Evolutionary conservation across 768 basidiomycete species (phyloP).

Genomic region (Tylopilus plumbeoviolaceoides): DNA sequence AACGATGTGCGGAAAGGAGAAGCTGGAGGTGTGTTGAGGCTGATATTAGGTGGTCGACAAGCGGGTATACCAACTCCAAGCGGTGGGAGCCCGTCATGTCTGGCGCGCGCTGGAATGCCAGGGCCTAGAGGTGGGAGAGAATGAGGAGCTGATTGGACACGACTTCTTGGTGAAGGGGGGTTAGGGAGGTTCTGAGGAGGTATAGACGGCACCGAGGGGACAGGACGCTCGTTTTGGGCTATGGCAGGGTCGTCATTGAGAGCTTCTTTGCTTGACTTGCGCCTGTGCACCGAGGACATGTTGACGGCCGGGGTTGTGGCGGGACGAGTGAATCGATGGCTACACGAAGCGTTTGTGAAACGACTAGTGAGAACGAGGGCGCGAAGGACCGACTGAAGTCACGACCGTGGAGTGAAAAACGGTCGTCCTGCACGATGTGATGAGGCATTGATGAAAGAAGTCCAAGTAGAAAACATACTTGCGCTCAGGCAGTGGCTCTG

Average conservation of each 20-base stretch:
- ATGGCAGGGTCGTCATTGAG: conserved; percentile 25
- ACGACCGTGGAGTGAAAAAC: background rate
- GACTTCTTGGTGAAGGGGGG: conserved; percentile 22
- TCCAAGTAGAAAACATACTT: background rate
- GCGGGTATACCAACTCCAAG: conserved; percentile 25
- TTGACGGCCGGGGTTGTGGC: background rate
- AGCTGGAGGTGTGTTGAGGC: conserved; percentile 25
- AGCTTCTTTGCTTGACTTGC: conserved; percentile 44
- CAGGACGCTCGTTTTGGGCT: background rate
- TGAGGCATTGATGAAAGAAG: background rate
- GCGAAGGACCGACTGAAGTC: background rate
- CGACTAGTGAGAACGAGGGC: background rate
- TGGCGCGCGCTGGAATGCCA: conserved; percentile 21
- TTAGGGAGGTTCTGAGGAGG: conserved; percentile 5
- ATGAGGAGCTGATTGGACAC: conserved; percentile 25
- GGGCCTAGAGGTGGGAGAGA: conserved; percentile 16
- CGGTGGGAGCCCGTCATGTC: conserved; percentile 18
- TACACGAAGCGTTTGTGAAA: background rate
- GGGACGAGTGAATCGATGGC: background rate
- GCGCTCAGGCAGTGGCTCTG: too few species aligned
- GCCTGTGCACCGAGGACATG: conserved; percentile 33
- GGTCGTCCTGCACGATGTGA: background rate
- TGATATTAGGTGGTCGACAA: conserved; percentile 22
- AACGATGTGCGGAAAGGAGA: conserved; percentile 32
- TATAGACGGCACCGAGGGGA: background rate